Conservation (phyloP, 2,329 filamentous ascomycete genomes). For the Microsporum ferrugineum region DNA sequence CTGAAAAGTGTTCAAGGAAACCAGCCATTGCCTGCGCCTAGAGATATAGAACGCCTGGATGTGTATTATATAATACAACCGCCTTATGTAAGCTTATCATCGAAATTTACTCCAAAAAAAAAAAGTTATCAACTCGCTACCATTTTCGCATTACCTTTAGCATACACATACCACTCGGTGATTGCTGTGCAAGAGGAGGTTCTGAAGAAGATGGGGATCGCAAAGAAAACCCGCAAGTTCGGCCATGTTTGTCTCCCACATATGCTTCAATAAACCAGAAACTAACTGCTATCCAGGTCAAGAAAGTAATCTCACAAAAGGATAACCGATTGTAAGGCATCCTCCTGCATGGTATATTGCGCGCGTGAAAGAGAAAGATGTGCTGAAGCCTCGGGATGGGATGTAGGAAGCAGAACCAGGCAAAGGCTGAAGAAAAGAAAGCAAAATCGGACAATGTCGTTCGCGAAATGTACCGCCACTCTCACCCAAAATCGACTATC, state of each 20-base stretch:
- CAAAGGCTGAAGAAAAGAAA: constrained; percentile 39
- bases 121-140: too few relatives aligned
- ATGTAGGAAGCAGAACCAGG: constrained; percentile 58
- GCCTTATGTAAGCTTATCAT: too few relatives aligned
- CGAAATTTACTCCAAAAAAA: too few relatives aligned
- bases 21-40: neutral
- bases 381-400: neutral
- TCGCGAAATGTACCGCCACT: constrained; percentile 51
- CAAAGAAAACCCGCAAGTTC: constrained; percentile 88
- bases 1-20: neutral
- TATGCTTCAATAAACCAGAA: neutral
- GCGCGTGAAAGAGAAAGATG: neutral
- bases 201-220: constrained; percentile 59
- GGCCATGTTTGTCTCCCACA: constrained; percentile 43
- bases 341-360: neutral
- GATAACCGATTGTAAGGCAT: constrained; percentile 54
- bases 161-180: too few relatives aligned
- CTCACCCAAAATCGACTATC: neutral
- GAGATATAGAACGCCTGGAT: too few relatives aligned
- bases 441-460: constrained; percentile 54
- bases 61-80: too few relatives aligned
- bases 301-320: constrained; percentile 68
- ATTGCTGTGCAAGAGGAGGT: too few relatives aligned
- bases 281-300: constrained; percentile 40
- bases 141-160: too few relatives aligned